phyloP scores from a whole-genome alignment of 1,284 basidiomycete species.

The Salmacisia buchloeana region DNA sequence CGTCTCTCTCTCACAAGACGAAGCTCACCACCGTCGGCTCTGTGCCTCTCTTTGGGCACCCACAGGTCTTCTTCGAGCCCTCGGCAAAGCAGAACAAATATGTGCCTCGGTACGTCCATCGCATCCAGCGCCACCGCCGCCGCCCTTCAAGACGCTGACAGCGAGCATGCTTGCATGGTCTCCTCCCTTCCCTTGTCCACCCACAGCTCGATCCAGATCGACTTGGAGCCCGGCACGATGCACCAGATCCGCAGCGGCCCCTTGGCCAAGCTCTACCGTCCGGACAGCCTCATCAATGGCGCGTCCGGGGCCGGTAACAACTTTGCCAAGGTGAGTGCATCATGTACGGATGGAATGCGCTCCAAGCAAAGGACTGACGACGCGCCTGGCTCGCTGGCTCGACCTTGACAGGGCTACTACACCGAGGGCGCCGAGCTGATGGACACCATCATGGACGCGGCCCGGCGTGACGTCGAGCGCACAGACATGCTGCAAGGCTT shows the following conservation, averaged over 20 bases:
- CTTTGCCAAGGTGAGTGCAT: conserved; percentile 55
- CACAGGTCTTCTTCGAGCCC: conserved; percentile 45
- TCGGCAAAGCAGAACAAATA: conserved; percentile 43
- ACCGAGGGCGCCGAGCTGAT: conserved; percentile 56
- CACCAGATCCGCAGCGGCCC: conserved; percentile 75
- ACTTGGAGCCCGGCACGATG: conserved; percentile 96
- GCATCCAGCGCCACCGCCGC: too few species aligned
- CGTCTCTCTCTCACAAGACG: too few species aligned
- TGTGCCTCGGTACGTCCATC: conserved; percentile 37
- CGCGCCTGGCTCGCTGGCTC: background rate
- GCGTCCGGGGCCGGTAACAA: conserved; percentile 60
- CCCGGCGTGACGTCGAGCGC: conserved; percentile 60
- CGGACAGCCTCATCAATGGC: conserved; percentile 64
- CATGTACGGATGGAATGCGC: background rate
- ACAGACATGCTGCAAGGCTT: conserved; percentile 60
- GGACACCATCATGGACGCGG: conserved; percentile 59
- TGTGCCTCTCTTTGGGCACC: background rate
- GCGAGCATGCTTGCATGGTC: too few species aligned
- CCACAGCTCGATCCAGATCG: conserved; percentile 46
- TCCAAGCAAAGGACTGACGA: background rate
- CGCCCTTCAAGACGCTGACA: too few species aligned
- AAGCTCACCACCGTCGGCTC: background rate
- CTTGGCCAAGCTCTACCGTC: conserved; percentile 57
- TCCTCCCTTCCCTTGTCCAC: background rate
- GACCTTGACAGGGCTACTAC: conserved; percentile 23